Evolutionary conservation across 78 protist species (phyloP).

Genomic region (Dictyostelium intermedium): DNA sequence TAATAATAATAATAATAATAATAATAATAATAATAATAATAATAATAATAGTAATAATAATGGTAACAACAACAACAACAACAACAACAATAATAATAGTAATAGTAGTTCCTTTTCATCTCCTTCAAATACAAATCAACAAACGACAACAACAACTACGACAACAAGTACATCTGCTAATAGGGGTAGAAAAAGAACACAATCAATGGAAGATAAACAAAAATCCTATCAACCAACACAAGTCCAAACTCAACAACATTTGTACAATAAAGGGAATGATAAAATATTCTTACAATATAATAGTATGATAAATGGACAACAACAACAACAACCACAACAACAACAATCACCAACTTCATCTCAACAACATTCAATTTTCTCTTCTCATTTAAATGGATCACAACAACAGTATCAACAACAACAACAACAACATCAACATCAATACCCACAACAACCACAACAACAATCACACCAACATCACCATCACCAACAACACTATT

Average conservation of each 20-base stretch:
- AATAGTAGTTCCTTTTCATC: background rate
- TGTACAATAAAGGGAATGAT: background rate
- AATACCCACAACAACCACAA: background rate
- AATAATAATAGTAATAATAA: background rate
- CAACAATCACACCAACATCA: background rate
- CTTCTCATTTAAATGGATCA: background rate
- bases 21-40: background rate
- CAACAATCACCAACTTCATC: background rate
- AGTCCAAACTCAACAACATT: conserved; percentile 9
- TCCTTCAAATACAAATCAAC: background rate
- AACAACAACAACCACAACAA: background rate
- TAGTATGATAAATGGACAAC: background rate
- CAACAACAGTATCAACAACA: background rate
- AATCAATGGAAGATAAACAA: conserved; percentile 15
- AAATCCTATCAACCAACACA: background rate
- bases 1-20: background rate
- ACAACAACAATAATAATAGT: background rate
- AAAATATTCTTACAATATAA: background rate
- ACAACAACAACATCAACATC: background rate
- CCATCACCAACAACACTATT: background rate
- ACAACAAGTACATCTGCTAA: background rate
- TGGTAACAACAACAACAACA: background rate
- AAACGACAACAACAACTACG: background rate
- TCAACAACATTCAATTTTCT: background rate
- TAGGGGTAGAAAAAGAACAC: conserved; percentile 64